Conservation (phyloP, 2,329 filamentous ascomycete genomes). For the Trichophyton benhamiae region DNA sequence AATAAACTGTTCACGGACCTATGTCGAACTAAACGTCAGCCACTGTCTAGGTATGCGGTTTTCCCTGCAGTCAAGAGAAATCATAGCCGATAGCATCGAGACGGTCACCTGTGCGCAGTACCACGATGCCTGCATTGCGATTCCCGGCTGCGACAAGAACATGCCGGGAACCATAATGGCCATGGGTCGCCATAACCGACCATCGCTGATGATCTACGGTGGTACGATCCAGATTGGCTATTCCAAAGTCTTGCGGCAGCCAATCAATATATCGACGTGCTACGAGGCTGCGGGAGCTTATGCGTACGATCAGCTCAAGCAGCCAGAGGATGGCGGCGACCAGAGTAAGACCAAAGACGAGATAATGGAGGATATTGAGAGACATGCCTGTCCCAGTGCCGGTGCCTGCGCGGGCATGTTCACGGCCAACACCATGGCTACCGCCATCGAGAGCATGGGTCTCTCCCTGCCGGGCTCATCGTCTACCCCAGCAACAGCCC, state of each 20-base stretch:
- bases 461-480: constrained; percentile 71
- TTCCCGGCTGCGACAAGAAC: constrained; percentile 94
- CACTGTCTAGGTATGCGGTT: constrained; percentile 66
- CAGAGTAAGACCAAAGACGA: constrained; percentile 59
- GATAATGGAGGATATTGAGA: constrained; percentile 72
- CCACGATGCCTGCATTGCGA: constrained; percentile 85
- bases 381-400: constrained; percentile 61
- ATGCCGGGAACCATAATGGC: constrained; percentile 92
- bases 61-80: constrained; percentile 77
- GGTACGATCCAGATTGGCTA: constrained; percentile 84
- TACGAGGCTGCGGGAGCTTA: constrained; percentile 81
- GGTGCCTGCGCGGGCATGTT: constrained; percentile 89
- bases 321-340: constrained; percentile 53
- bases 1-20: background rate
- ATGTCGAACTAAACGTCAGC: background rate
- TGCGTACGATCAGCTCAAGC: constrained; percentile 58
- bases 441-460: constrained; percentile 80
- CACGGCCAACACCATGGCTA: constrained; percentile 89
- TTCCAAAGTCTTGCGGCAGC: constrained; percentile 59
- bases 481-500: constrained; percentile 66
- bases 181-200: constrained; percentile 79
- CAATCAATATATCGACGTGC: constrained; percentile 78
- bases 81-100: constrained; percentile 91
- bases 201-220: constrained; percentile 90
- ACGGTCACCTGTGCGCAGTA: constrained; percentile 84